Percentiles rank a stretch among this genome's conserved stretches.
phyloP scores from a whole-genome alignment of 2,329 filamentous ascomycete genomes.

The Microdochium trichocladiopsis region DNA sequence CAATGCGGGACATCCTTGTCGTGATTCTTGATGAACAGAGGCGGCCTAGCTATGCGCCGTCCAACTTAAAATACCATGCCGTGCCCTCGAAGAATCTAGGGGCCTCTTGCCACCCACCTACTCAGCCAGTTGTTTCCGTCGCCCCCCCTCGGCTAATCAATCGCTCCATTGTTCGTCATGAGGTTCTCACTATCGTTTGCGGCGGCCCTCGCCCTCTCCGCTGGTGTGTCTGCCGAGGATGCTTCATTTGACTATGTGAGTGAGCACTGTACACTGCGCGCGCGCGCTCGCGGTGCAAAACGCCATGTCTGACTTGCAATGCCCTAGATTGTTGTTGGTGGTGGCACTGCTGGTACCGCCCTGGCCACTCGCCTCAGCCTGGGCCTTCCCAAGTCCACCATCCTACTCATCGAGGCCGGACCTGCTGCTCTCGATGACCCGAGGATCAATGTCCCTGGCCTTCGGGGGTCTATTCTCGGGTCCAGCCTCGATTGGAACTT shows the following conservation, averaged over 20 bases:
- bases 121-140: not conserved
- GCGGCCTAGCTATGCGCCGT: not conserved
- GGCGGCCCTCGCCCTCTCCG: not conserved
- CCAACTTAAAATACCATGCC: not conserved
- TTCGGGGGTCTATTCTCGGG: slow-evolving; percentile 18
- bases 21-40: not conserved
- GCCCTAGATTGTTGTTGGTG: slow-evolving; percentile 21
- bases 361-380: slow-evolving; percentile 22
- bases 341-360: slow-evolving; percentile 24
- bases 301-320: not conserved
- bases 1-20: not conserved
- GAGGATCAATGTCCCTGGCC: slow-evolving; percentile 22
- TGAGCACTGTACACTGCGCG: not conserved
- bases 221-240: not conserved
- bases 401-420: slow-evolving; percentile 22
- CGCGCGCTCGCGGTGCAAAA: not conserved
- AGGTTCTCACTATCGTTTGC: not conserved
- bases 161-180: not conserved
- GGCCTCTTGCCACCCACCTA: not conserved
- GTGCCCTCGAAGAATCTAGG: not conserved
- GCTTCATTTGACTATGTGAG: not conserved
- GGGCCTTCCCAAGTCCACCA: slow-evolving; percentile 17
- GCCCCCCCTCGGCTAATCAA: not conserved
- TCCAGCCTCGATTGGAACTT: slow-evolving; percentile 33
- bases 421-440: slow-evolving; percentile 17